A percentile compares a stretch with the other conserved stretches of the same genome.
Conservation (phyloP, 805 yeast genomes). For the Diddensiella transvaalensis region DNA sequence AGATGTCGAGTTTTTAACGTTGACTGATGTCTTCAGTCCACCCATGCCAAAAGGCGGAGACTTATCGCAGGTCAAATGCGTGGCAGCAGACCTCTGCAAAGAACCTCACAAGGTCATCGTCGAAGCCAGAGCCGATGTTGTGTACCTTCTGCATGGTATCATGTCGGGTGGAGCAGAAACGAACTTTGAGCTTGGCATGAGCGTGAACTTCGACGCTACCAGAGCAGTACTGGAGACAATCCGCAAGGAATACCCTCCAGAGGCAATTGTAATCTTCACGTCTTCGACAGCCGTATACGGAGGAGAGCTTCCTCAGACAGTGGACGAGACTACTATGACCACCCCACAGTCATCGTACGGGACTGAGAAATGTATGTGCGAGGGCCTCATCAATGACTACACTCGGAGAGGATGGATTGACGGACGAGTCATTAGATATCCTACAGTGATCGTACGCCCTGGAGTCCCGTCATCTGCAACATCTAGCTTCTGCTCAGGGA, state of each 20-base stretch:
- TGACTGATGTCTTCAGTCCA: conserved; percentile 25
- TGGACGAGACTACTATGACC: conserved; percentile 21
- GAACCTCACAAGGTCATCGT: conserved; percentile 11
- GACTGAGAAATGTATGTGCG: conserved; percentile 25
- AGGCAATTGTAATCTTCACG: conserved; percentile 22
- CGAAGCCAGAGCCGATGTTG: conserved; percentile 16
- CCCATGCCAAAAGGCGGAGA: conserved; percentile 12
- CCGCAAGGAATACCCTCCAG: conserved; percentile 13
- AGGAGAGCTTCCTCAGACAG: conserved; percentile 21
- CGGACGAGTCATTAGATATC: conserved; percentile 20
- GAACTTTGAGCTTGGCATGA: conserved; percentile 26
- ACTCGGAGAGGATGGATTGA: conserved; percentile 25
- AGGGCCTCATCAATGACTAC: conserved; percentile 23
- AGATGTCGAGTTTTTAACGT: conserved; percentile 12
- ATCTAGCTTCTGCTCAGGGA: conserved; percentile 27
- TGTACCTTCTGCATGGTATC: conserved; percentile 26
- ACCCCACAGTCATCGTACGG: conserved; percentile 29
- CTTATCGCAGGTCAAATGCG: conserved; percentile 8
- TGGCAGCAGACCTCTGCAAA: conserved; percentile 21
- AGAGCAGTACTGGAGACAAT: conserved; percentile 22
- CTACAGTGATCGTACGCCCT: conserved; percentile 24
- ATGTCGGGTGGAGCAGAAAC: conserved; percentile 30
- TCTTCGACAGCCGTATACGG: conserved; percentile 27
- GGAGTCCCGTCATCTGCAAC: conserved; percentile 27
- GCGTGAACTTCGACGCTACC: conserved; percentile 26